phyloP scores from a whole-genome alignment of 768 basidiomycete species.

The Boletellus ananas region DNA sequence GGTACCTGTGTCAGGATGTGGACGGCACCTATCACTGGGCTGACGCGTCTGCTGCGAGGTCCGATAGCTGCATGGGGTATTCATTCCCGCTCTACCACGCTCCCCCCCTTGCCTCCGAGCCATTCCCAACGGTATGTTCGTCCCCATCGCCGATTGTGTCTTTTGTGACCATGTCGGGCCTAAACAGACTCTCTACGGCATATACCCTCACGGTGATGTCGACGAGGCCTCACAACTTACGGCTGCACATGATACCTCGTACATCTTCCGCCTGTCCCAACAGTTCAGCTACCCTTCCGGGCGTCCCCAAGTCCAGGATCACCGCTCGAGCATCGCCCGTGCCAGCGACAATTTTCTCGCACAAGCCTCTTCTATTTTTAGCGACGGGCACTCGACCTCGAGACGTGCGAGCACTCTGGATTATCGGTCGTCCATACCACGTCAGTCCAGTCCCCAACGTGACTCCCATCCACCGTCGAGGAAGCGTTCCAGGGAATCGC shows the following conservation, averaged over 20 bases:
- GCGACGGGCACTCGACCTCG: constrained; percentile 18
- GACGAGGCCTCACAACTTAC: constrained; percentile 10
- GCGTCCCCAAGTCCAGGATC: constrained; percentile 27
- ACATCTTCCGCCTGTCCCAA: constrained; percentile 23
- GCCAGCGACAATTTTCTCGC: constrained; percentile 33
- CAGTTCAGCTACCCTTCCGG: constrained; percentile 16
- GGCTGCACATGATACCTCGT: constrained; percentile 15
- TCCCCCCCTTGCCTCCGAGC: constrained; percentile 15
- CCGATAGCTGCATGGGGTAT: constrained; percentile 23
- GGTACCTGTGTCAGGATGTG: constrained; percentile 26
- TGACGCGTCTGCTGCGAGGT: constrained; percentile 23
- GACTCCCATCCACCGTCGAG: constrained; percentile 25
- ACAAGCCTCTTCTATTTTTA: constrained; percentile 30
- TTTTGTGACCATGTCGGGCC: neutral
- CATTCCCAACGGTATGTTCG: constrained; percentile 16
- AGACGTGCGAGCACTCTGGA: constrained; percentile 19
- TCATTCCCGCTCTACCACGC: constrained; percentile 12
- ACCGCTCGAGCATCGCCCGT: constrained; percentile 30
- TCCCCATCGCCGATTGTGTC: neutral
- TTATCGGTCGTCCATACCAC: constrained; percentile 11
- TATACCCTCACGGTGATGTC: constrained; percentile 15
- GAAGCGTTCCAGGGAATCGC: constrained; percentile 31
- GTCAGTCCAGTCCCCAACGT: constrained; percentile 16
- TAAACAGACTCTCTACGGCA: constrained; percentile 16
- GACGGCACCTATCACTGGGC: constrained; percentile 28